Percentiles rank a stretch among this genome's conserved stretches.
Evolutionary conservation across 306 rosid species (phyloP).

Genomic region (Medicago arabica): DNA sequence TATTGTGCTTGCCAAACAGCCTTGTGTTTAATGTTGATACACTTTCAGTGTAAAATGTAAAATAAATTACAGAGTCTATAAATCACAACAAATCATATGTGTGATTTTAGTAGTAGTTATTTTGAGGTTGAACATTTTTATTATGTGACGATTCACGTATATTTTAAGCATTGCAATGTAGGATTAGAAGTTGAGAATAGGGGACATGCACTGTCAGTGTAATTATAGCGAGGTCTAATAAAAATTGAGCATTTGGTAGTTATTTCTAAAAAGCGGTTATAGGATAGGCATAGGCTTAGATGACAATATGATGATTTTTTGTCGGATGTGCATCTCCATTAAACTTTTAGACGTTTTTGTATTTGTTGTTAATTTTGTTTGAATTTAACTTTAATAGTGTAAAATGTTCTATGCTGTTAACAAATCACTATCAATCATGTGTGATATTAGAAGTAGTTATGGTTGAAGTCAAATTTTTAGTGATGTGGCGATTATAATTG

Average conservation of each 20-base stretch:
- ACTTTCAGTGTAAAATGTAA: too few relatives aligned
- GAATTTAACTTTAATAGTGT: not conserved
- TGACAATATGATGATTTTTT: not conserved
- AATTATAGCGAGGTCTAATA: not conserved
- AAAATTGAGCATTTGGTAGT: not conserved
- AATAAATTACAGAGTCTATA: too few relatives aligned
- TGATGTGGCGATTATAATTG: not conserved
- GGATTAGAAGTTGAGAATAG: conserved; percentile 1
- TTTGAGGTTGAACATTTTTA: too few relatives aligned
- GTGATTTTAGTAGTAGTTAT: too few relatives aligned
- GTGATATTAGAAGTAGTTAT: not conserved
- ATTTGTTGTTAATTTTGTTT: not conserved
- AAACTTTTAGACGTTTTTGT: not conserved
- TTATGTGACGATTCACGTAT: too few relatives aligned
- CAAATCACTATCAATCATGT: not conserved
- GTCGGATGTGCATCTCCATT: not conserved
- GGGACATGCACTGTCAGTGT: not conserved
- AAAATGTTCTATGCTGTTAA: not conserved
- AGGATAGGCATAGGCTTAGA: not conserved
- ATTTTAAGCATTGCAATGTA: conserved; percentile 20
- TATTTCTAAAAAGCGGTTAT: not conserved
- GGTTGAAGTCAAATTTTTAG: not conserved
- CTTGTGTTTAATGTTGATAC: too few relatives aligned
- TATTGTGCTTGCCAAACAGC: too few relatives aligned
- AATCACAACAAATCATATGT: too few relatives aligned